phyloP scores from a whole-genome alignment of 257 asterid species.

The Solanum lignicaule region DNA sequence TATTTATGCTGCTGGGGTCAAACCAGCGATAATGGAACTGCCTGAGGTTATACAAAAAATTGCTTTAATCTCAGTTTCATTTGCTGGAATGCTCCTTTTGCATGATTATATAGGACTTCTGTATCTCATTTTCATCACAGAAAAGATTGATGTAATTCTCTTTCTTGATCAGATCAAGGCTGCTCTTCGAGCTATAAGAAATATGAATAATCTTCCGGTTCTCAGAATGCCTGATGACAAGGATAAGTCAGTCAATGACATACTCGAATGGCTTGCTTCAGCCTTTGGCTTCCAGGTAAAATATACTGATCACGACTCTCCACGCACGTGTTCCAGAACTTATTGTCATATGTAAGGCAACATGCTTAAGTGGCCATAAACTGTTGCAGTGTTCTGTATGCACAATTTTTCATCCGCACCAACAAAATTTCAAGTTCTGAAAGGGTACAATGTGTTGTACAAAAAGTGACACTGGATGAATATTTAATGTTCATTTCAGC shows the following conservation, averaged over 20 bases:
- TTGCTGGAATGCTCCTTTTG: background rate
- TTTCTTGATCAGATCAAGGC: slow-evolving; percentile 56
- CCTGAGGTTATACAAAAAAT: slow-evolving; percentile 59
- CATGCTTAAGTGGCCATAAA: background rate
- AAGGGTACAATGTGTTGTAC: background rate
- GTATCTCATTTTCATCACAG: slow-evolving; percentile 3
- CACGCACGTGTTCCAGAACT: background rate
- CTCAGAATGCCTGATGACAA: slow-evolving; percentile 48
- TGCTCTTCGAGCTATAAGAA: slow-evolving; percentile 67
- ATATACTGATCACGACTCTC: slow-evolving; percentile 2
- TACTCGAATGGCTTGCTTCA: slow-evolving; percentile 90
- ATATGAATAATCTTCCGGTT: slow-evolving; percentile 55
- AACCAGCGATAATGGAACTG: slow-evolving; percentile 90
- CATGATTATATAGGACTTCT: slow-evolving; percentile 6
- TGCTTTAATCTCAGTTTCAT: background rate
- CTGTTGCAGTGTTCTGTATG: background rate
- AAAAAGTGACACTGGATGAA: background rate
- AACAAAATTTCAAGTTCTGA: background rate
- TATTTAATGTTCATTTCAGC: background rate
- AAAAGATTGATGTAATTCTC: background rate
- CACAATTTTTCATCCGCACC: background rate
- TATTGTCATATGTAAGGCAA: background rate
- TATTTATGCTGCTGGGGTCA: slow-evolving; percentile 71
- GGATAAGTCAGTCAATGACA: slow-evolving; percentile 51
- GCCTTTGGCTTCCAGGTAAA: slow-evolving; percentile 96